Conservation (phyloP, 441 rosid genomes). For the Dalechampia spathulata region DNA sequence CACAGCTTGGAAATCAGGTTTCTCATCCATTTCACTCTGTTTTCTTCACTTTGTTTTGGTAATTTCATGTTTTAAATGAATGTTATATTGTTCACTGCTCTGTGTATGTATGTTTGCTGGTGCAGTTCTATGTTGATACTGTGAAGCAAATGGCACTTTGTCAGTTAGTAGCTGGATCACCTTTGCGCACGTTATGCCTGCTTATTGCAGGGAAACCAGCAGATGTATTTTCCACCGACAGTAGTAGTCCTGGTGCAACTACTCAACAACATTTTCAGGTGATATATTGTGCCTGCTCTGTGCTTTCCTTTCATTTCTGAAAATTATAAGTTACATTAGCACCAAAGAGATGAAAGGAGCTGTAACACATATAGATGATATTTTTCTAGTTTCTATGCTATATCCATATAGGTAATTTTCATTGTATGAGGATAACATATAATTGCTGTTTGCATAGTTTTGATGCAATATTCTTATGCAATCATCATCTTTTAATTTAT, state of each 20-base stretch:
- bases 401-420: too few species aligned
- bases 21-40: conserved; percentile 17
- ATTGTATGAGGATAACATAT: too few species aligned
- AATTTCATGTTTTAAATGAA: conserved; percentile 7
- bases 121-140: conserved; percentile 83
- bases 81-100: not conserved
- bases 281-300: conserved; percentile 17
- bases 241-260: conserved; percentile 32
- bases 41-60: conserved; percentile 2
- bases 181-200: conserved; percentile 91
- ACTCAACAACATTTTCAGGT: conserved; percentile 62
- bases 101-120: conserved; percentile 4
- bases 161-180: conserved; percentile 91
- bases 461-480: too few species aligned
- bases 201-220: conserved; percentile 98
- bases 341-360: too few species aligned
- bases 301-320: conserved; percentile 11
- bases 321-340: too few species aligned
- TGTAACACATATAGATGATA: too few species aligned
- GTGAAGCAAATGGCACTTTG: conserved; percentile 95
- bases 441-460: too few species aligned
- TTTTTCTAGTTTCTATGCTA: too few species aligned
- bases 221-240: conserved; percentile 59
- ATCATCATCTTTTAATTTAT: not conserved
- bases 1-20: conserved; percentile 98